Base-by-base conservation (phyloP, 106 monocot genomes). In the Dendrobium officinale region DNA sequence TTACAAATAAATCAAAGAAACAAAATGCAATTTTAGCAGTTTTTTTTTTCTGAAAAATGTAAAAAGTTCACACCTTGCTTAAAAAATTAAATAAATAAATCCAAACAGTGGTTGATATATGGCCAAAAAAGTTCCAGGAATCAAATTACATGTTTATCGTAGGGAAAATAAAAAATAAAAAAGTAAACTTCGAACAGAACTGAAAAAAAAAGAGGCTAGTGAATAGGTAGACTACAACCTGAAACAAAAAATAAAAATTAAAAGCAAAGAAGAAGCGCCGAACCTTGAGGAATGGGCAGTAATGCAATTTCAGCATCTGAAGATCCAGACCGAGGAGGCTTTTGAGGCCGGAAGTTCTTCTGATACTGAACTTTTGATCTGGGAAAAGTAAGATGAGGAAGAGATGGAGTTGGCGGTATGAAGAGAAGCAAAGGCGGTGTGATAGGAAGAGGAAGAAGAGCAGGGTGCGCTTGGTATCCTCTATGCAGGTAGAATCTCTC, bases 361-460 rank as follows among this genome's bases (percentile, higher is more conserved):
- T 84, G 84, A 33, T 22, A 0, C 18, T 86, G 84, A 24, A 74
- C 41, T 67, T 80, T 87, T 2, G 82, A 73, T 66, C 73, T 82
- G 27, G 81, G 64, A 31, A 42, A 81, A 41, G 76, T 77, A 24
- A 44, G 20, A 0, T 61, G 56, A n/a, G 75, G 81, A 29, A 74
- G 75, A 13, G 80, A 66, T 19, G 72, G 77, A 1, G 45, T 48
- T 26, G 86, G 83, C 22, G 87, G 88, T 73, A 70, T 78, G 10
- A 82, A 68, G 73, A 89, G 87, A 44, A 80, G 85, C 31, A 84
- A 26, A 22, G 86, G 85, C 6, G 84, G 88, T 18, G 79, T 67
- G 17, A 79, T 68, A 15, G 85, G 79, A 77, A 92, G 89, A 33
- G 92, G 91, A 5, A 91, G 81, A 27, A 91, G 91, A 16, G 86